Conservation (phyloP, 2,329 filamentous ascomycete genomes). For the Stachybotrys chlorohalonatus region DNA sequence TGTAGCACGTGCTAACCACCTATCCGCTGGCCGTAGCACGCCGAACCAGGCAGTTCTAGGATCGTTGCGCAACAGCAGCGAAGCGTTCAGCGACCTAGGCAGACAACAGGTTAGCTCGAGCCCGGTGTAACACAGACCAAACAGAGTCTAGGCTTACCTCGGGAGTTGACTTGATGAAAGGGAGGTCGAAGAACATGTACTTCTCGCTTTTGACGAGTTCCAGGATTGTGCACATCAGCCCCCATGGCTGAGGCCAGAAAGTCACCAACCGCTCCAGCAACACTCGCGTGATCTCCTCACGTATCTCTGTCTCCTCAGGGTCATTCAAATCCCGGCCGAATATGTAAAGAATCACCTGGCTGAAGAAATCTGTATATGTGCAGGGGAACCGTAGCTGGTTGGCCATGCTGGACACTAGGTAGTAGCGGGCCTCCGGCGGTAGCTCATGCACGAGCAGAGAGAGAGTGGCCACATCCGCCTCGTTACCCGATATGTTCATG, state of each 20-base stretch:
- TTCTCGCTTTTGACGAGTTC: slow-evolving; percentile 88
- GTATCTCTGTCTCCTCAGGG: slow-evolving; percentile 71
- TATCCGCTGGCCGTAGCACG: not conserved
- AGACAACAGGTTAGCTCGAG: slow-evolving; percentile 4
- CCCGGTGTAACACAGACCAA: not conserved
- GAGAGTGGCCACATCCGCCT: slow-evolving; percentile 58
- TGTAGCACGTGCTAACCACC: not conserved
- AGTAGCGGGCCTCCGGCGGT: slow-evolving; percentile 71
- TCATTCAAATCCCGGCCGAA: slow-evolving; percentile 69
- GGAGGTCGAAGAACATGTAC: slow-evolving; percentile 86
- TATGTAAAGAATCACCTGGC: slow-evolving; percentile 71
- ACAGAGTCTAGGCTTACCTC: slow-evolving; percentile 49
- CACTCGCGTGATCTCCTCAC: slow-evolving; percentile 84
- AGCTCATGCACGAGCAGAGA: slow-evolving; percentile 70
- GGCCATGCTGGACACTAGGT: slow-evolving; percentile 72
- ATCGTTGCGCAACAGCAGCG: slow-evolving; percentile 22
- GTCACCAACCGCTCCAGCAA: slow-evolving; percentile 81
- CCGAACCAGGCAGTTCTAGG: slow-evolving; percentile 8
- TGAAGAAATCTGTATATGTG: slow-evolving; percentile 87
- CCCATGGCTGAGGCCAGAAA: slow-evolving; percentile 93
- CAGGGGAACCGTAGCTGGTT: slow-evolving; percentile 91
- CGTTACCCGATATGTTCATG: slow-evolving; percentile 32
- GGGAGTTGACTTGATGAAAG: slow-evolving; percentile 82
- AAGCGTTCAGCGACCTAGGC: slow-evolving; percentile 27
- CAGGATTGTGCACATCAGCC: slow-evolving; percentile 76